A percentile compares a stretch with the other conserved stretches of the same genome.
phyloP scores from a whole-genome alignment of 106 monocot genomes.

The Hemerocallis citrina region DNA sequence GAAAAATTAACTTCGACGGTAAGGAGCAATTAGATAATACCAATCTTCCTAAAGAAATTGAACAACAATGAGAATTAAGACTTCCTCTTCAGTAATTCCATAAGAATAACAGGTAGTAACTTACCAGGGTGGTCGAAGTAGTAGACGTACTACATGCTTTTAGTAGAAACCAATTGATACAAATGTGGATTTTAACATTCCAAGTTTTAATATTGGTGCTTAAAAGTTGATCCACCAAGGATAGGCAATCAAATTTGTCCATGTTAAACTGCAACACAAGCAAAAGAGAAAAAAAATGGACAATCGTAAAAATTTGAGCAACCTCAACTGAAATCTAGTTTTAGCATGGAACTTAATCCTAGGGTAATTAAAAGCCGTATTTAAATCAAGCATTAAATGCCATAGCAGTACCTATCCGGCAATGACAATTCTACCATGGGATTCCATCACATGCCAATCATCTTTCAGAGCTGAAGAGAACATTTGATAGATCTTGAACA shows the following conservation, averaged over 20 bases:
- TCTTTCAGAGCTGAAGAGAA: slow-evolving; percentile 37
- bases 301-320: not conserved
- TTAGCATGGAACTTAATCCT: no score
- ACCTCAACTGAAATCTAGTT: no score
- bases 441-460: slow-evolving; percentile 47
- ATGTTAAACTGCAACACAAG: slow-evolving; percentile 38
- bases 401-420: slow-evolving; percentile 41
- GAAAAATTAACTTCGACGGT: not conserved
- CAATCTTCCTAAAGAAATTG: not conserved
- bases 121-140: slow-evolving; percentile 25
- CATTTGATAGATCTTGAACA: slow-evolving; percentile 38
- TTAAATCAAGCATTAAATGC: not conserved
- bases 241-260: slow-evolving; percentile 41
- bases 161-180: slow-evolving; percentile 58
- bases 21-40: not conserved
- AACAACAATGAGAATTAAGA: not conserved
- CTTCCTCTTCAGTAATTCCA: not conserved
- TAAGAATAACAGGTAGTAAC: slow-evolving; percentile 6
- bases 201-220: slow-evolving; percentile 22
- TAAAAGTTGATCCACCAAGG: slow-evolving; percentile 34
- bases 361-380: no score
- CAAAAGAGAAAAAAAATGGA: slow-evolving; percentile 1
- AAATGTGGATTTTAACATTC: slow-evolving; percentile 44
- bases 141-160: slow-evolving; percentile 20
- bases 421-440: slow-evolving; percentile 12